These are phyloP conservation scores for Alternaria sp. DNA, from an alignment of 2,329 filamentous ascomycete species.

Conservation along the genomic window DNA sequence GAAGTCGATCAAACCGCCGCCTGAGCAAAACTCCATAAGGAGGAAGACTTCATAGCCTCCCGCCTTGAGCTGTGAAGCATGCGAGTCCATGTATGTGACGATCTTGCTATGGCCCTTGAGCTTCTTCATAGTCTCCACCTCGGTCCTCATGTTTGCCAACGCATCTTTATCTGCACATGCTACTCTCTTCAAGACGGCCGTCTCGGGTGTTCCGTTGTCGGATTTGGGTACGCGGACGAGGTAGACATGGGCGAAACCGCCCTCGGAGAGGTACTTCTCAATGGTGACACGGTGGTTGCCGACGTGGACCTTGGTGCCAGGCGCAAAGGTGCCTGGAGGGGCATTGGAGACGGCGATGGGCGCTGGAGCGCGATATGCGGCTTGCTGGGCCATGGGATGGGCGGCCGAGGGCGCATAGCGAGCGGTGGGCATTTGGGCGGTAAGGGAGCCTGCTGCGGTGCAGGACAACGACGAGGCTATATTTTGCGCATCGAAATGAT, in stretches of 20 bases:
- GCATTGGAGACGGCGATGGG: slow-evolving; percentile 47
- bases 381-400: slow-evolving; percentile 48
- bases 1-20: slow-evolving; percentile 96
- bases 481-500: slow-evolving; percentile 44
- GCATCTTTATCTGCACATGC: slow-evolving; percentile 96
- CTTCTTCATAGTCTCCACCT: slow-evolving; percentile 99
- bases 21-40: slow-evolving; percentile 97
- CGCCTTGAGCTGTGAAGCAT: slow-evolving; percentile 90
- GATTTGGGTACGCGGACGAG: slow-evolving; percentile 81
- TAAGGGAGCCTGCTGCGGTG: slow-evolving; percentile 46
- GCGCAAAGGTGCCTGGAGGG: slow-evolving; percentile 79
- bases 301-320: slow-evolving; percentile 96
- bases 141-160: slow-evolving; percentile 93
- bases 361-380: slow-evolving; percentile 47
- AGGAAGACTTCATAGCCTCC: slow-evolving; percentile 98
- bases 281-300: slow-evolving; percentile 92
- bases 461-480: slow-evolving; percentile 44
- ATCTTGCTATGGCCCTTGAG: slow-evolving; percentile 95
- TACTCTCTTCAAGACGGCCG: slow-evolving; percentile 90
- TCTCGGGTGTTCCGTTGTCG: slow-evolving; percentile 77
- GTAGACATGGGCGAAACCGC: slow-evolving; percentile 98
- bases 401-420: slow-evolving; percentile 50
- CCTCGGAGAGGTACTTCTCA: slow-evolving; percentile 96
- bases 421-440: slow-evolving; percentile 52
- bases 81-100: slow-evolving; percentile 97